Evolutionary conservation across 139 green algal genomes (phyloP).

Genomic region (Eudorina sp.): DNA sequence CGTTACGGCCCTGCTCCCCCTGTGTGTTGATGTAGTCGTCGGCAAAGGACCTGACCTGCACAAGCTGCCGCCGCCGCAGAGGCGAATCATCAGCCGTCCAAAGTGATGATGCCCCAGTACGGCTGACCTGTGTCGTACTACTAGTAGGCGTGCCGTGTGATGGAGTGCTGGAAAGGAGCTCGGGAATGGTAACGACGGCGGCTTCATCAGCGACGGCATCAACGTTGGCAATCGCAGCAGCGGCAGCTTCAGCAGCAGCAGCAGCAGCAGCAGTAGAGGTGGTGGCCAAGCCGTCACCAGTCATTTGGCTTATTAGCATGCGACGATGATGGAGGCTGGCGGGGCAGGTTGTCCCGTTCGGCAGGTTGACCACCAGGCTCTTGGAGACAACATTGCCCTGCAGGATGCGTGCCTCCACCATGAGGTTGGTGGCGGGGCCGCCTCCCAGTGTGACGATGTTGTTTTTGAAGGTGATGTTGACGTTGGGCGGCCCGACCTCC

Average conservation of each 20-base stretch:
- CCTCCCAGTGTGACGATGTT: conserved; percentile 27
- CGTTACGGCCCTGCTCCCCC: conserved; percentile 42
- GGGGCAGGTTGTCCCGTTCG: not conserved
- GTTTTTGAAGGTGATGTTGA: conserved; percentile 50
- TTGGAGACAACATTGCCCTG: conserved; percentile 2
- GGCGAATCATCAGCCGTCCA: no score
- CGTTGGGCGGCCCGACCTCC: conserved; percentile 31
- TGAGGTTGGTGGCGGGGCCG: not conserved
- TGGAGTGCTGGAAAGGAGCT: no score
- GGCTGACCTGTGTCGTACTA: no score
- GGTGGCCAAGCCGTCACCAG: no score
- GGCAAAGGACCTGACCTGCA: no score
- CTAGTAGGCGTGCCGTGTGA: no score
- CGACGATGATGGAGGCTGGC: not conserved
- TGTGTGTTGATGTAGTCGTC: not conserved
- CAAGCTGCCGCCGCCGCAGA: no score
- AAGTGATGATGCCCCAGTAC: no score
- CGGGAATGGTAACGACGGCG: no score
- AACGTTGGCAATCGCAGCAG: no score
- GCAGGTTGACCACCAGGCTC: not conserved
- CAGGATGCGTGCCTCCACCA: conserved; percentile 46
- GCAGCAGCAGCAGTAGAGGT: not conserved
- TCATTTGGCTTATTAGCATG: not conserved
- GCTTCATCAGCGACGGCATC: no score
- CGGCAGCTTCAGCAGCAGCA: not conserved